Percentiles rank a stretch among this genome's conserved stretches.
phyloP scores from a whole-genome alignment of 345 rosid genomes.

The Trapa incisa region DNA sequence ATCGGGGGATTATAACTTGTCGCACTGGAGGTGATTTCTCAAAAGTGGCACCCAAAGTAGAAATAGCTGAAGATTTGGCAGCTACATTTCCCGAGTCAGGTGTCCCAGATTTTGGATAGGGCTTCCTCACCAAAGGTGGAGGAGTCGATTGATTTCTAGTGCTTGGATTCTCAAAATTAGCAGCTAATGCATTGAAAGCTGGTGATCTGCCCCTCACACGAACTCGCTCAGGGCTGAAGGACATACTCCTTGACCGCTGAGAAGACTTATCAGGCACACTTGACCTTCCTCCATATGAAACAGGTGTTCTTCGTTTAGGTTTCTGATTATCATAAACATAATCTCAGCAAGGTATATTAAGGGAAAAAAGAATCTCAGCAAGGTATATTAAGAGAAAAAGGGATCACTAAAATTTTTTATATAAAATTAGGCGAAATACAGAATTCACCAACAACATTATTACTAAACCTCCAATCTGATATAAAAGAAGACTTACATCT shows the following conservation, averaged over 20 bases:
- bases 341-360: background rate
- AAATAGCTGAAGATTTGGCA: slow-evolving; percentile 56
- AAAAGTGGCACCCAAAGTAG: slow-evolving; percentile 53
- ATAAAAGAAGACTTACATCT: slow-evolving; percentile 43
- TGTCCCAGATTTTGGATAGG: slow-evolving; percentile 79
- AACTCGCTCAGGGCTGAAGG: slow-evolving; percentile 90
- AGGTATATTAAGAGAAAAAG: too few species aligned
- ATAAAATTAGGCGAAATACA: background rate
- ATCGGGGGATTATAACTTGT: slow-evolving; percentile 53
- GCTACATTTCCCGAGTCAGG: slow-evolving; percentile 54
- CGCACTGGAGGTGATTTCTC: slow-evolving; percentile 55
- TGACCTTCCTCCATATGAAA: slow-evolving; percentile 78
- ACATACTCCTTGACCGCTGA: slow-evolving; percentile 58
- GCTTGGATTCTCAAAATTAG: slow-evolving; percentile 76
- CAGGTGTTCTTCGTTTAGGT: slow-evolving; percentile 80
- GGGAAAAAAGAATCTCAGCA: too few species aligned
- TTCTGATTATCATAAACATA: slow-evolving; percentile 33
- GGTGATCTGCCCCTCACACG: slow-evolving; percentile 99
- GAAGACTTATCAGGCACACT: slow-evolving; percentile 42
- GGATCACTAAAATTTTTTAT: background rate
- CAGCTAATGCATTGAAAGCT: slow-evolving; percentile 93
- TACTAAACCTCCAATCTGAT: background rate
- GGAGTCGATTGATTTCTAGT: slow-evolving; percentile 93
- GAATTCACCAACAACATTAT: background rate
- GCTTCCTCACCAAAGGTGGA: slow-evolving; percentile 81